Conservation (phyloP, 2,329 filamentous ascomycete genomes). For the Teratosphaeria gauchensis region DNA sequence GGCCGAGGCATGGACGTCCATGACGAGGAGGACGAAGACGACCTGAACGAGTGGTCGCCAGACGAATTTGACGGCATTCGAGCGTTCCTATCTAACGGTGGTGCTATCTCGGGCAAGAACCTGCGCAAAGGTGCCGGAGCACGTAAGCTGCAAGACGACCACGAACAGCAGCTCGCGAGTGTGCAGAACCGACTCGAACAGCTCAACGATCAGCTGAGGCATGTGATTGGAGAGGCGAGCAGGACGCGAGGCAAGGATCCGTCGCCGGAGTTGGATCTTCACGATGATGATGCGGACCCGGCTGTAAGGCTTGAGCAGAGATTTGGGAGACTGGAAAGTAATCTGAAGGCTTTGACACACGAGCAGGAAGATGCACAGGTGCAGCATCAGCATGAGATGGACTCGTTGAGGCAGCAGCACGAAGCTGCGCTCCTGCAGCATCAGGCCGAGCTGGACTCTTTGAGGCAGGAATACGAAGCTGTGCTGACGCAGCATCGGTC, state of each 20-base stretch:
- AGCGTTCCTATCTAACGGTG: conserved; percentile 20
- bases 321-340: conserved; percentile 18
- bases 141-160: conserved; percentile 15
- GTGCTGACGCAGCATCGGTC: conserved; percentile 51
- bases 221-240: conserved; percentile 21
- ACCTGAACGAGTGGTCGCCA: conserved; percentile 15
- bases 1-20: not conserved
- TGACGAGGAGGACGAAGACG: conserved; percentile 11
- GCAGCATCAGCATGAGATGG: conserved; percentile 4
- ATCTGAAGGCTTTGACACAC: conserved; percentile 16
- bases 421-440: conserved; percentile 9
- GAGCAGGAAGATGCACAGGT: conserved; percentile 17
- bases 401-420: conserved; percentile 13
- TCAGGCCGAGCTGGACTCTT: conserved; percentile 29
- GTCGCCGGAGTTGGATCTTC: conserved; percentile 12
- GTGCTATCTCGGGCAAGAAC: conserved; percentile 7
- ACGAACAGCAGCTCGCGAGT: conserved; percentile 21
- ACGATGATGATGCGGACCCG: conserved; percentile 7
- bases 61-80: conserved; percentile 47
- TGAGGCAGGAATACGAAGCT: conserved; percentile 50
- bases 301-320: conserved; percentile 11
- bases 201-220: conserved; percentile 22
- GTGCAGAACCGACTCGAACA: conserved; percentile 24
- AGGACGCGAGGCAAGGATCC: conserved; percentile 16
- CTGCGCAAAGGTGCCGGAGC: conserved; percentile 10